Percentiles rank a stretch among this genome's conserved stretches.
Evolutionary conservation across 805 yeast genomes (phyloP).

Genomic region (Ogataea siamensis): DNA sequence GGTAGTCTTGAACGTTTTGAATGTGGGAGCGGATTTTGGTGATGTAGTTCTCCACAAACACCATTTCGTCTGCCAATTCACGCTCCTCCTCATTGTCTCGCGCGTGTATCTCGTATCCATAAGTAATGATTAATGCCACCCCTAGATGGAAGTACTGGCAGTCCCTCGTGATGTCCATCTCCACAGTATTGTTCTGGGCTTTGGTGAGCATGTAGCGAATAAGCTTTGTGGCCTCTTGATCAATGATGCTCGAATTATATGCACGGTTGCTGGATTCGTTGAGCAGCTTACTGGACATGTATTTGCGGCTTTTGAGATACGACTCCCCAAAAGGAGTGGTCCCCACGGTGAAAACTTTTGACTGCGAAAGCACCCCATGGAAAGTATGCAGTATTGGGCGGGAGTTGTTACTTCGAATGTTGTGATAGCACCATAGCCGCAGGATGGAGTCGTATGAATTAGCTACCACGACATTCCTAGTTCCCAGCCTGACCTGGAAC

Average conservation of each 20-base stretch:
- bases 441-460: constrained; percentile 57
- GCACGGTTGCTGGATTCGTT: constrained; percentile 37
- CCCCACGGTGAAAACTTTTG: constrained; percentile 61
- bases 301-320: constrained; percentile 47
- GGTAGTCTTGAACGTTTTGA: constrained; percentile 52
- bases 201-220: constrained; percentile 13
- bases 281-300: constrained; percentile 42
- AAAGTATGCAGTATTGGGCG: constrained; percentile 68
- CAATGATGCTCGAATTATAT: constrained; percentile 35
- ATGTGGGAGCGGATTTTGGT: constrained; percentile 57
- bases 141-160: constrained; percentile 52
- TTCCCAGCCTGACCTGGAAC: constrained; percentile 65
- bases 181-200: constrained; percentile 26
- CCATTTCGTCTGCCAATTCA: constrained; percentile 48
- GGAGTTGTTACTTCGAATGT: constrained; percentile 56
- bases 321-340: constrained; percentile 58
- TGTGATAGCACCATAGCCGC: constrained; percentile 48
- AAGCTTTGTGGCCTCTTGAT: constrained; percentile 36
- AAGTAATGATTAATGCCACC: constrained; percentile 50
- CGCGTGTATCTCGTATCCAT: constrained; percentile 49
- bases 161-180: constrained; percentile 39
- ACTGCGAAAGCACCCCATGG: constrained; percentile 56
- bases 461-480: constrained; percentile 57
- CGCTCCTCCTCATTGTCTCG: constrained; percentile 37
- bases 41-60: constrained; percentile 54